These are phyloP conservation scores for Starmera caribaea DNA, from an alignment of 805 yeast genomes.

Conservation along the genomic window DNA sequence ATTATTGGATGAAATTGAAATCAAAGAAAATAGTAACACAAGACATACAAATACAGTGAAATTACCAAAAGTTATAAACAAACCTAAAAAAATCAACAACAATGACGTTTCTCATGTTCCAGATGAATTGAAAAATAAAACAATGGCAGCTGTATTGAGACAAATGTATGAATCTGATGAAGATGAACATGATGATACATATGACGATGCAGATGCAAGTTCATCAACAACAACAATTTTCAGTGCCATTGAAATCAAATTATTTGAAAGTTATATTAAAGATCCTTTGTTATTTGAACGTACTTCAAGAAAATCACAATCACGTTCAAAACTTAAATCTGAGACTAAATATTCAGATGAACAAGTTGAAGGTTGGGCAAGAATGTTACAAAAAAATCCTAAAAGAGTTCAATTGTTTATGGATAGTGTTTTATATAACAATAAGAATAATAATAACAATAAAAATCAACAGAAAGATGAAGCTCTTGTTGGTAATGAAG, in stretches of 20 bases:
- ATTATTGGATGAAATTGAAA: slow-evolving; percentile 23
- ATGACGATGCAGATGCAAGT: slow-evolving; percentile 38
- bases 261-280: slow-evolving; percentile 47
- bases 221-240: slow-evolving; percentile 10
- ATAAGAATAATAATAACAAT: background rate
- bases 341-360: slow-evolving; percentile 73
- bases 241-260: slow-evolving; percentile 39
- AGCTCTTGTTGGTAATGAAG: slow-evolving; percentile 3
- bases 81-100: slow-evolving; percentile 2
- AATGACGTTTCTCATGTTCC: slow-evolving; percentile 23
- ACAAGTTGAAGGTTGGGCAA: slow-evolving; percentile 89
- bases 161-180: slow-evolving; percentile 67
- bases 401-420: slow-evolving; percentile 52
- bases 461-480: slow-evolving; percentile 6
- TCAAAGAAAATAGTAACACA: slow-evolving; percentile 16
- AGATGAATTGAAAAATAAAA: slow-evolving; percentile 44
- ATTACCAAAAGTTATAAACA: slow-evolving; percentile 6
- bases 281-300: slow-evolving; percentile 41
- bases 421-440: slow-evolving; percentile 42
- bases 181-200: slow-evolving; percentile 79
- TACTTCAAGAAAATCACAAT: slow-evolving; percentile 37
- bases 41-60: background rate
- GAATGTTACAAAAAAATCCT: slow-evolving; percentile 62
- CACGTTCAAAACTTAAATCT: slow-evolving; percentile 40
- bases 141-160: slow-evolving; percentile 49